Conservation (phyloP, 2,329 filamentous ascomycete species). For the Trichoderma cornu-damae region DNA sequence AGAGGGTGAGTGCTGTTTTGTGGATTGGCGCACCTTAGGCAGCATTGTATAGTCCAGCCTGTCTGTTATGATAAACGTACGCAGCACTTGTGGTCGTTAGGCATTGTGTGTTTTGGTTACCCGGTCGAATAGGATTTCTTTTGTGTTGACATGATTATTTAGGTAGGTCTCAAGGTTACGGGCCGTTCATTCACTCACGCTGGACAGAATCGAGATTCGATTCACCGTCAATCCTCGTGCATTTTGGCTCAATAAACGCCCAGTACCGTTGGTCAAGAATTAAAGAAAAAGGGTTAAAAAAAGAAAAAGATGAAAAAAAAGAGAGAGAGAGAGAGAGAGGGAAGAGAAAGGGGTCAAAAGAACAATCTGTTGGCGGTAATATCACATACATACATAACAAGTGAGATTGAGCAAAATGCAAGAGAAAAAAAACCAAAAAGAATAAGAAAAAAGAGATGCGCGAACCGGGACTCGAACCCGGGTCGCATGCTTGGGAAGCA, state of each 20-base stretch:
- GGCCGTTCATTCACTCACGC: background rate
- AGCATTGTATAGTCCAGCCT: background rate
- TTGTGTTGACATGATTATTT: background rate
- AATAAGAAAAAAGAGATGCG: constrained; percentile 28
- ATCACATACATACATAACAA: too few relatives aligned
- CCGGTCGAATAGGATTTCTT: background rate
- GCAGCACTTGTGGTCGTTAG: constrained; percentile 13
- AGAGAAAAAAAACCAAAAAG: too few relatives aligned
- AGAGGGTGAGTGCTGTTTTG: background rate
- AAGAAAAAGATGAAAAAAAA: background rate
- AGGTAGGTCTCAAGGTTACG: background rate
- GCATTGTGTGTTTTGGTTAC: background rate
- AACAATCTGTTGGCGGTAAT: background rate
- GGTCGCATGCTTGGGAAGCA: constrained; percentile 37
- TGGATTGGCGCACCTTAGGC: background rate
- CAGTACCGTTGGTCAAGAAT: background rate
- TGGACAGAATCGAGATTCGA: background rate
- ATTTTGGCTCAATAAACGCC: background rate
- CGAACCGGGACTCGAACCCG: constrained; percentile 36
- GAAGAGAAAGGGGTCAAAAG: background rate
- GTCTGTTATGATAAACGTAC: constrained; percentile 16
- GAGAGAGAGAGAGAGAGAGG: background rate
- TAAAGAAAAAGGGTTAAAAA: background rate
- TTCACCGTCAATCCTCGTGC: too few relatives aligned
- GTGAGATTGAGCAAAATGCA: background rate